Percentiles rank a stretch among this genome's conserved stretches.
These are phyloP conservation scores for Diaporthe sp. DNA, from an alignment of 2,329 filamentous ascomycete genomes.

Conservation along the genomic window DNA sequence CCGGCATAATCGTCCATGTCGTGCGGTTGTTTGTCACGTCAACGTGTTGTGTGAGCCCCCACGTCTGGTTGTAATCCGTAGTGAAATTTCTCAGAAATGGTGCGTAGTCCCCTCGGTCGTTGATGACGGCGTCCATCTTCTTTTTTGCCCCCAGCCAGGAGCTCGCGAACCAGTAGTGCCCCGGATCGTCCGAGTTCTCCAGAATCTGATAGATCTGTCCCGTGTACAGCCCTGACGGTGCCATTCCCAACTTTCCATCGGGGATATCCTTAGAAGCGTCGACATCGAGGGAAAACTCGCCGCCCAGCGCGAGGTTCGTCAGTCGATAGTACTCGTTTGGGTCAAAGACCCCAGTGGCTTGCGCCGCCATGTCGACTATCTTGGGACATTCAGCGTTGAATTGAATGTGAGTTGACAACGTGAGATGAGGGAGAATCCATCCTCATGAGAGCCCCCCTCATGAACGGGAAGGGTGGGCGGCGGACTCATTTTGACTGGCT, in stretches of 20 bases:
- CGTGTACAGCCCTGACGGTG: conserved; percentile 16
- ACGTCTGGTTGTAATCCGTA: conserved; percentile 23
- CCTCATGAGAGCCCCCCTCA: not conserved
- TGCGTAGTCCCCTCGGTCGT: conserved; percentile 22
- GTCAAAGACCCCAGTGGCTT: conserved; percentile 35
- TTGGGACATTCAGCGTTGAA: conserved; percentile 14
- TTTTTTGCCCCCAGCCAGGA: conserved; percentile 22
- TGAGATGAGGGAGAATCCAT: not conserved
- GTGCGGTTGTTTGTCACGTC: conserved; percentile 10
- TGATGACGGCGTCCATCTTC: conserved; percentile 30
- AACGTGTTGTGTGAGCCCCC: not conserved
- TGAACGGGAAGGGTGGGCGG: not conserved
- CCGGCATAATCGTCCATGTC: conserved; percentile 29
- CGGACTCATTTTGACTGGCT: conserved; percentile 1
- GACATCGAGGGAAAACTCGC: conserved; percentile 32
- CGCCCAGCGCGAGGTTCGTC: conserved; percentile 34
- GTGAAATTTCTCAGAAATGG: conserved; percentile 28
- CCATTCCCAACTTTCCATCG: conserved; percentile 15
- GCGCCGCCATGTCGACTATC: conserved; percentile 29
- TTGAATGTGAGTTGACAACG: not conserved
- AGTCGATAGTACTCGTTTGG: conserved; percentile 34
- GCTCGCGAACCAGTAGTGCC: conserved; percentile 27
- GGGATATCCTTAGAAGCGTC: not conserved
- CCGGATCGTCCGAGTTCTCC: conserved; percentile 4
- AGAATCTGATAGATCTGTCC: conserved; percentile 34